Base-by-base conservation (phyloP, 441 rosid genomes). In the Brassica hybrid region DNA sequence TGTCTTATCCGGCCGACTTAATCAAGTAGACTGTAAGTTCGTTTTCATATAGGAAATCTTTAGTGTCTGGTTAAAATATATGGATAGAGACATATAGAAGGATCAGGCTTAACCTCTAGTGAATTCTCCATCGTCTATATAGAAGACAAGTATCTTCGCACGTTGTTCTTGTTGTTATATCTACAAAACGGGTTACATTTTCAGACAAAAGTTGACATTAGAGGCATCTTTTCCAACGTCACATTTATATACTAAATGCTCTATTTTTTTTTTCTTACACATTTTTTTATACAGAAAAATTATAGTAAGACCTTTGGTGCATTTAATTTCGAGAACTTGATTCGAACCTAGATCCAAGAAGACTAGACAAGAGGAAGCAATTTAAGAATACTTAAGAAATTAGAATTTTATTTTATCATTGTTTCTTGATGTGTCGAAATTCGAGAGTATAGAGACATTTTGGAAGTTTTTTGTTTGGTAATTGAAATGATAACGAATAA, bases 111-210 rank as follows among this genome's bases (percentile, higher is more conserved):
- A 60, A 41, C 70, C 65, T 73, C 65, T 73, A 50, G 56, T 74
- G 71, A 74, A 79, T 41, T 79, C 67, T 79, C 78, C 78, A 74
- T 79, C 82, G 56, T 79, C 67, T 66, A 69, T 56, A 63, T 68
- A 69, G 75, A 69, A 63, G 82, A 79, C 78, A 79, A 62, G 78
- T 74, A 79, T 79, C 78, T 74, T 79, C 67, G 75, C 78, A 79
- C 78, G 75, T 74, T 74, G 54, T 79, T 73, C 54, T 79, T 73
- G 78, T 69, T 73, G 62, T 12, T 73, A 74, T 38, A 56, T 63
- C 5, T 36, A 30, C 71, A 30, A 34, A 58, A 54, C 36, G 69
- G 67, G 74, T 41, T 54, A 69, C 78, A 69, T 56, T 63, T 79
- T 68, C 18, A 63, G 78, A 73, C 82, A 73, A 43, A 73, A 79